Evolutionary conservation across 2,329 filamentous ascomycete genomes (phyloP).

Genomic region (Diplodia mutila): DNA sequence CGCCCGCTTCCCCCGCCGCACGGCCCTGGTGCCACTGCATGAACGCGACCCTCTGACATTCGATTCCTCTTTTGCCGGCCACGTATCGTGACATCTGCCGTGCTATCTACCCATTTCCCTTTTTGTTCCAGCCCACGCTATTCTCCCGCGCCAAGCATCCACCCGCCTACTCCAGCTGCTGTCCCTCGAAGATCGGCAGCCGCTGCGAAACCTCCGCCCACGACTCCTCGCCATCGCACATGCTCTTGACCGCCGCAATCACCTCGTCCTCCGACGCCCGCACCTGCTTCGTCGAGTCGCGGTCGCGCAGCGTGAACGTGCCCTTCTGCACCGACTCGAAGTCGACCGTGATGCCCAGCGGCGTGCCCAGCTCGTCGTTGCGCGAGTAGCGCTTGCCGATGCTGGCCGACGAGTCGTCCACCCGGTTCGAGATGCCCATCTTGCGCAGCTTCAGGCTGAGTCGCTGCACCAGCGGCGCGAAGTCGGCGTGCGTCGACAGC

Average conservation of each 20-base stretch:
- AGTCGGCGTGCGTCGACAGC: conserved; percentile 77
- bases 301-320: conserved; percentile 84
- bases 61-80: background rate
- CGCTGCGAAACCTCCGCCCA: conserved; percentile 75
- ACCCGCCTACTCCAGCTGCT: conserved; percentile 57
- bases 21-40: conserved; percentile 14
- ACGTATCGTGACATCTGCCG: conserved; percentile 17
- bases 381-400: conserved; percentile 89
- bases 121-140: background rate
- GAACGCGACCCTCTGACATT: conserved; percentile 17
- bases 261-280: conserved; percentile 81
- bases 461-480: conserved; percentile 74
- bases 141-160: background rate
- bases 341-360: conserved; percentile 90
- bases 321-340: conserved; percentile 92
- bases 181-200: conserved; percentile 82
- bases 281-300: conserved; percentile 89
- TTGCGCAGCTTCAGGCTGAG: conserved; percentile 77
- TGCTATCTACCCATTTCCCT: conserved; percentile 3
- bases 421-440: conserved; percentile 76
- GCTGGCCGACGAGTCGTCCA: conserved; percentile 87
- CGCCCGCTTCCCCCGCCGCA: background rate
- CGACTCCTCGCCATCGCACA: conserved; percentile 65
- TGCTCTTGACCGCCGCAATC: conserved; percentile 69
- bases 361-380: conserved; percentile 94